Evolutionary conservation across 805 yeast genomes (phyloP).

Genomic region (Yarrowia divulgata): DNA sequence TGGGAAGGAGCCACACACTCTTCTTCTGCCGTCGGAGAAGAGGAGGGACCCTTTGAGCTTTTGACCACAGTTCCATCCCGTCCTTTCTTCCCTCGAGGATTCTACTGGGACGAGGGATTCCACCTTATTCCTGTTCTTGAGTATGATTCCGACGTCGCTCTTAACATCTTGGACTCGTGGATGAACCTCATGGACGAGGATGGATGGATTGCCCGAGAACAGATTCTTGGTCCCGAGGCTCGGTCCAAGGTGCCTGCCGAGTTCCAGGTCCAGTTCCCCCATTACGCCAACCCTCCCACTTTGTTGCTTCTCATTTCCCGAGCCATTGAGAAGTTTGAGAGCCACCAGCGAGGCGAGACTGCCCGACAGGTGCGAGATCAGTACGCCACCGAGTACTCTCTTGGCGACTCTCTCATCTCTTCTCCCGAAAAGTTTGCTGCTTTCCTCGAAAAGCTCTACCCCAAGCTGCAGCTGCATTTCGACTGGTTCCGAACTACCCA

Average conservation of each 20-base stretch:
- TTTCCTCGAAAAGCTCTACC: constrained; percentile 65
- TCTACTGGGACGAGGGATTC: constrained; percentile 99
- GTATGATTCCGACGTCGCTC: constrained; percentile 81
- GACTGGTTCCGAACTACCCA: constrained; percentile 87
- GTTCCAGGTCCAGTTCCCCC: constrained; percentile 85
- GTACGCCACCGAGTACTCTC: constrained; percentile 8
- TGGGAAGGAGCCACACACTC: constrained; percentile 47
- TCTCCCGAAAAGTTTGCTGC: constrained; percentile 39
- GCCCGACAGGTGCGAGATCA: constrained; percentile 24
- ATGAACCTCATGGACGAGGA: constrained; percentile 81
- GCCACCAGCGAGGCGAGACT: constrained; percentile 13
- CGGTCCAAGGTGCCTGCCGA: constrained; percentile 84
- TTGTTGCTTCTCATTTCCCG: constrained; percentile 65
- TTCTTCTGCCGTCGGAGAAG: constrained; percentile 41
- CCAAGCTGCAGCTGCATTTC: constrained; percentile 76
- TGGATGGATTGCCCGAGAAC: constrained; percentile 98
- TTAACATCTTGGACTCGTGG: constrained; percentile 88
- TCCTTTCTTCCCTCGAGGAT: constrained; percentile 94
- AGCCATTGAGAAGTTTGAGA: constrained; percentile 55
- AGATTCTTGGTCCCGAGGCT: constrained; percentile 89
- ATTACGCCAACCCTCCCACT: constrained; percentile 95
- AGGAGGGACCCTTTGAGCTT: constrained; percentile 79
- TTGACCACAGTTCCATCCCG: constrained; percentile 90
- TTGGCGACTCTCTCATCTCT: constrained; percentile 15
- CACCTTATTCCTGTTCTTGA: constrained; percentile 82